Evolutionary conservation across 2,329 filamentous ascomycete species (phyloP).

Genomic region (Talaromyces sp.): DNA sequence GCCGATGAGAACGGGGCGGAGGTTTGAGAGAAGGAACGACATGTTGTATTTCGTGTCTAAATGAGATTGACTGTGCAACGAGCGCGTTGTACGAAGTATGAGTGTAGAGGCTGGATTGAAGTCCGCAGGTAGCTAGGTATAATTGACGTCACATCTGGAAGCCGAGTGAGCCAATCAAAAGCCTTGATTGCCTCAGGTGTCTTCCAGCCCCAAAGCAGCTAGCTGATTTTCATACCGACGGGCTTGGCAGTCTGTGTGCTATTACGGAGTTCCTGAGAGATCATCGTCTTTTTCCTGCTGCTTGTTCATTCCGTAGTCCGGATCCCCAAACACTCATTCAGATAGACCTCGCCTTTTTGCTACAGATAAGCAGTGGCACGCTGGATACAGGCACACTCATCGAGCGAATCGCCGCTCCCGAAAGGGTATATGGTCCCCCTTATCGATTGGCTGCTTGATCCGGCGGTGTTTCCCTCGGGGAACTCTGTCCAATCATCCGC

Average conservation of each 20-base stretch:
- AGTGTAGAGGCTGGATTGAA: not conserved
- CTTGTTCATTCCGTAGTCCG: not conserved
- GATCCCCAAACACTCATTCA: too few relatives aligned
- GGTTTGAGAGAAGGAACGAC: slow-evolving; percentile 13
- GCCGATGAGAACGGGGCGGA: slow-evolving; percentile 28
- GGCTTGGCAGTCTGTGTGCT: not conserved
- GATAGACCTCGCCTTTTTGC: not conserved
- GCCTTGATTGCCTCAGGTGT: not conserved
- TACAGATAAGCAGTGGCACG: not conserved
- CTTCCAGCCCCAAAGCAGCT: not conserved
- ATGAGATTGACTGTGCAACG: not conserved
- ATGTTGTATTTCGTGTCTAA: not conserved
- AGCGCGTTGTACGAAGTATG: not conserved
- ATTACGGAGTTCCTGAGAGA: not conserved
- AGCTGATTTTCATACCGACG: not conserved
- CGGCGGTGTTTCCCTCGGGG: not conserved
- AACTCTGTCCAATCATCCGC: slow-evolving; percentile 1
- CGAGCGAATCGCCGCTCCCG: not conserved
- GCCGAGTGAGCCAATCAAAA: not conserved
- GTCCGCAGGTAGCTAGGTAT: not conserved
- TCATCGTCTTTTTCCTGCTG: not conserved
- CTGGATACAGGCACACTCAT: not conserved
- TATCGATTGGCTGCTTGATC: not conserved
- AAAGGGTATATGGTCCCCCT: not conserved
- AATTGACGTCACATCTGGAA: slow-evolving; percentile 11